Evolutionary conservation across 2,329 filamentous ascomycete species (phyloP).

Genomic region (Fusarium sp.): DNA sequence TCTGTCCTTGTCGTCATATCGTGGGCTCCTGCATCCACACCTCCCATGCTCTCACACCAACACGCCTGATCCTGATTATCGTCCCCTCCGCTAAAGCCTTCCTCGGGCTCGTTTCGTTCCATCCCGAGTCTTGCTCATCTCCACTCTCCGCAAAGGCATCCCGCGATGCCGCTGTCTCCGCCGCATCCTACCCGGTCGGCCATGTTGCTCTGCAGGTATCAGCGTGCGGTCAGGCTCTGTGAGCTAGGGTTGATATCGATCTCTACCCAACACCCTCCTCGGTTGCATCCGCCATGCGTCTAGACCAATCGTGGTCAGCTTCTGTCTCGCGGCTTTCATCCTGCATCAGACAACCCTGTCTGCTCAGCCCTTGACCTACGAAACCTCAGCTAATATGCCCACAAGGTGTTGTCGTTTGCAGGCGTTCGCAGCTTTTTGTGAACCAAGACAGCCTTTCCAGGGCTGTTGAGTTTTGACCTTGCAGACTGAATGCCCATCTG

Average conservation of each 20-base stretch:
- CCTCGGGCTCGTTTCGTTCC: conserved; percentile 33
- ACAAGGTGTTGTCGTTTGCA: conserved; percentile 12
- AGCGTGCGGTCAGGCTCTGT: conserved; percentile 22
- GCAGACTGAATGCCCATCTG: background rate
- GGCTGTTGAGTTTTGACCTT: conserved; percentile 19
- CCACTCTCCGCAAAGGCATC: conserved; percentile 26
- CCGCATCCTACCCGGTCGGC: conserved; percentile 6
- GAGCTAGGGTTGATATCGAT: background rate
- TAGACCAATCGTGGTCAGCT: conserved; percentile 18
- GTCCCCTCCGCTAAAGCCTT: conserved; percentile 3
- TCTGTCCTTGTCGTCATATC: conserved; percentile 21
- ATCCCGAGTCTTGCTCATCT: conserved; percentile 31
- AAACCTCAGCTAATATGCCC: conserved; percentile 8
- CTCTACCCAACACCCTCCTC: conserved; percentile 15
- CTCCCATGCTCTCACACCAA: conserved; percentile 8
- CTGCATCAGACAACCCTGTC: conserved; percentile 22
- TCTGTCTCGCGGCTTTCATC: conserved; percentile 3
- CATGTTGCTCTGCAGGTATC: background rate
- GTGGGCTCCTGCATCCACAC: conserved; percentile 12
- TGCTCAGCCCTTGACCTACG: conserved; percentile 10
- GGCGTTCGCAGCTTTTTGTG: conserved; percentile 26
- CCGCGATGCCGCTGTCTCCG: conserved; percentile 30
- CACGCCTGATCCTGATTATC: conserved; percentile 8
- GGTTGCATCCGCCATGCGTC: conserved; percentile 14
- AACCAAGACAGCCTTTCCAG: conserved; percentile 5